A percentile compares a stretch with the other conserved stretches of the same genome.
Evolutionary conservation across 345 rosid genomes (phyloP).

Genomic region (Geranium rotundifolium): DNA sequence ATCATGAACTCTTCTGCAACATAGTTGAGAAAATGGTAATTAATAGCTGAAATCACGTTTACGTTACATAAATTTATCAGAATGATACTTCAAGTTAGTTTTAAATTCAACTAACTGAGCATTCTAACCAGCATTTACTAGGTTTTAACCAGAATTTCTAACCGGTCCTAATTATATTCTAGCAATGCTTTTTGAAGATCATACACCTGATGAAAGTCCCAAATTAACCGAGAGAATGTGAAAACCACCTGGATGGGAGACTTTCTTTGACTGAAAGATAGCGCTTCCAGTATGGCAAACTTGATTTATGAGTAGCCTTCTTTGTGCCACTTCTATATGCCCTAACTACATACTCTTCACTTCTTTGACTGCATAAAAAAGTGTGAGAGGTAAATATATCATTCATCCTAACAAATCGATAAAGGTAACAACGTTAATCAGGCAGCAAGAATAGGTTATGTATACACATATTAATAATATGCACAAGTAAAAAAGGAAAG

Average conservation of each 20-base stretch:
- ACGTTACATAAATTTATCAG: background rate
- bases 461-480: background rate
- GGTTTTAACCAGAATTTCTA: background rate
- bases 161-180: background rate
- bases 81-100: background rate
- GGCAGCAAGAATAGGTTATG: constrained; percentile 3
- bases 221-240: constrained; percentile 6
- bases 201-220: background rate
- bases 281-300: constrained; percentile 73
- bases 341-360: constrained; percentile 82
- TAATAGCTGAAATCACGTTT: constrained; percentile 5
- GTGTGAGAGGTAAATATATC: constrained; percentile 8
- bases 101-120: background rate
- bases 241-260: constrained; percentile 56
- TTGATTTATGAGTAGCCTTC: constrained; percentile 77
- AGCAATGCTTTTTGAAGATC: constrained; percentile 1
- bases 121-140: too few species aligned
- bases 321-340: constrained; percentile 73
- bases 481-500: constrained; percentile 3
- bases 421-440: constrained; percentile 3
- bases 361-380: constrained; percentile 50
- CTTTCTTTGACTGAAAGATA: constrained; percentile 70
- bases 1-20: constrained; percentile 43
- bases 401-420: background rate
- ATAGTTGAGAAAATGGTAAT: constrained; percentile 2